These are phyloP conservation scores for Daldinia loculata DNA, from an alignment of 495 filamentous ascomycete genomes.

Conservation along the genomic window DNA sequence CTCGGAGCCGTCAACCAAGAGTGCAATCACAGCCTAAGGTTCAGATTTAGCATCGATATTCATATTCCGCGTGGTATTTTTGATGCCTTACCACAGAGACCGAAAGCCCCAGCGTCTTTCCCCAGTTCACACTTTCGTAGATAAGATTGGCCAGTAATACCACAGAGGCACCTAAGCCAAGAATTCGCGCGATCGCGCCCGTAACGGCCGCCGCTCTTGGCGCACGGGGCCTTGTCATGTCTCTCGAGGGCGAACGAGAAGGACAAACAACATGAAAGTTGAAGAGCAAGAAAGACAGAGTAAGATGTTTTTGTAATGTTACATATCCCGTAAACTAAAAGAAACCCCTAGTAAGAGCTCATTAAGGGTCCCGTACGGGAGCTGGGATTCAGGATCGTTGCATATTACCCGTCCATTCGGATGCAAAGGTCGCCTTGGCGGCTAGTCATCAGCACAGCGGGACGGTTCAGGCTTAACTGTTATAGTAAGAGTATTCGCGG, in stretches of 20 bases:
- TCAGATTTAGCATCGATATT: conserved; percentile 14
- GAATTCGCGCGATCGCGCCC: conserved; percentile 33
- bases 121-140: conserved; percentile 42
- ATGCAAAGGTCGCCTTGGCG: conserved; percentile 37
- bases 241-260: conserved; percentile 1
- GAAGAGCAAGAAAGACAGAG: conserved; percentile 4
- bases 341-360: conserved; percentile 13
- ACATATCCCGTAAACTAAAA: conserved; percentile 25
- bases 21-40: conserved; percentile 30
- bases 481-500: conserved; percentile 11
- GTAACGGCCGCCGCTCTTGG: conserved; percentile 26
- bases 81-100: conserved; percentile 33
- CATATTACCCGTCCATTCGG: conserved; percentile 45
- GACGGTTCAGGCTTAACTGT: conserved; percentile 28
- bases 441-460: conserved; percentile 26
- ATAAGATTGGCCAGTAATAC: conserved; percentile 42
- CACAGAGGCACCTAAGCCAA: conserved; percentile 39
- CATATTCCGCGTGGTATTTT: neutral
- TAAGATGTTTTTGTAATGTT: conserved; percentile 21
- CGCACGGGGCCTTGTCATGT: conserved; percentile 35
- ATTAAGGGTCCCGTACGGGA: neutral
- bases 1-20: conserved; percentile 39
- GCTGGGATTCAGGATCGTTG: conserved; percentile 38
- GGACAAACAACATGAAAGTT: neutral
- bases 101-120: conserved; percentile 36